Evolutionary conservation across 257 asterid species (phyloP), one percentile per base, ranked within the genome.

Genomic region (Gardenia jasminoides): DNA sequence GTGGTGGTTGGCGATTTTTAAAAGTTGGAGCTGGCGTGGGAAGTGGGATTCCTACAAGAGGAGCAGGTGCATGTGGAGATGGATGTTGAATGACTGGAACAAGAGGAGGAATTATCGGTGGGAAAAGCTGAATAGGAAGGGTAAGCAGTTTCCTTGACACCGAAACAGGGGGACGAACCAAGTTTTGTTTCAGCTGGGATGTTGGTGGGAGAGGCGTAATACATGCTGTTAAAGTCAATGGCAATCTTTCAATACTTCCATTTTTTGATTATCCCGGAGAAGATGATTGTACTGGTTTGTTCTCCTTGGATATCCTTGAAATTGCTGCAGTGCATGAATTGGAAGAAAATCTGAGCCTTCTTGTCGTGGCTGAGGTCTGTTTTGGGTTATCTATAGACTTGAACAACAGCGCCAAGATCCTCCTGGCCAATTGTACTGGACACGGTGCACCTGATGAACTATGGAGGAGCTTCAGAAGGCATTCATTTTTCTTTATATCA

Each of bases 61-160:
- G 81, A 26, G 54, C 3, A 7, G n/a, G 17, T 11, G 44, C 20
- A n/a, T n/a, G n/a, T 19, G 81, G 44, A 20, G 17, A 50, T 70
- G 81, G 79, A 73, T 52, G 11, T 24, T 28, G 67, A 56, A 58
- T 61, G 22, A 31, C 8, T 15, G 78, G 73, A 22, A n/a, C 67
- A 56, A 46, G 24, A 62, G 67, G 70, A 26, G 68, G 74, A 65
- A 61, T 36, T 72, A 47, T 36, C 0, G 77, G 67, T 48, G 39
- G 24, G 46, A 72, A 73, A 28, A 72, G 24, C 4, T 26, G 66
- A 28, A 48, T 7, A 4, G 82, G 64, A n/a, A 70, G 20, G 64
- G n/a, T 8, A 39, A 66, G 50, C 77, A 74, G 67, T 36, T 80
- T 74, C 48, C 83, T 80, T 76, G 79, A 36, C 10, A n/a, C 31